Base-by-base conservation (phyloP, 2,329 filamentous ascomycete species). In the Alternaria triticimaculans region DNA sequence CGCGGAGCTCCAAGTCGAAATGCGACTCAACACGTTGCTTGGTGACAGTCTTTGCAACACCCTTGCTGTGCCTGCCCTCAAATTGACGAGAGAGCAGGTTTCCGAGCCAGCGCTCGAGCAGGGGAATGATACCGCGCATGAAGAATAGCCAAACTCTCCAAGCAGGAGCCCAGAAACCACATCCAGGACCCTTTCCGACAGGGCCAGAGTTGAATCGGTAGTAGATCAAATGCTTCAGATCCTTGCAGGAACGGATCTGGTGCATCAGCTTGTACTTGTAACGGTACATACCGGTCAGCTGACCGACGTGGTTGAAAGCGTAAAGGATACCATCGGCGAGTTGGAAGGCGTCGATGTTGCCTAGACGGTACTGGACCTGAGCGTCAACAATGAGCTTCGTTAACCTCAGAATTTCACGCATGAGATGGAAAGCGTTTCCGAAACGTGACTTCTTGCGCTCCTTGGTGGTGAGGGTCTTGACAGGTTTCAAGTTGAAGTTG, bases 231-330 rank as follows among this genome's bases (percentile, higher is more conserved):
- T 99, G 96, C 87, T 99, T 99, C 78, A 99, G 81, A 82, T 99
- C 96, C 82, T 99, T 99, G 86, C 96, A 99, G 1, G 96, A 97
- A 73, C 96, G 93, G 74, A 99, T 99, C 81, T 99, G 96, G 80
- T 99, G 96, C 96, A 99, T 99, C 60, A 99, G 87, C 86, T 99
- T 99, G 85, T 99, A 99, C 86, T 99, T 99, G 87, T 99, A 99
- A 65, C 96, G 92, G 83, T 99, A 99, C 96, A 99, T 99, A 79
- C 96, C 96, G 15, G 96, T 99, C 65, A 99, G 85, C 81, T 99
- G 96, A 66, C 96, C 96, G 61, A 99, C 96, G 73, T 99, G 96
- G 82, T 99, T 99, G 84, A 99, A 99, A 18, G 96, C 96, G 74
- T 99, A 99, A n/a, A 98, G 85, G 61, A 99, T 99, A 80, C 96